phyloP scores from a whole-genome alignment of 1,284 basidiomycete species.

The Moesziomyces parantarcticus region DNA sequence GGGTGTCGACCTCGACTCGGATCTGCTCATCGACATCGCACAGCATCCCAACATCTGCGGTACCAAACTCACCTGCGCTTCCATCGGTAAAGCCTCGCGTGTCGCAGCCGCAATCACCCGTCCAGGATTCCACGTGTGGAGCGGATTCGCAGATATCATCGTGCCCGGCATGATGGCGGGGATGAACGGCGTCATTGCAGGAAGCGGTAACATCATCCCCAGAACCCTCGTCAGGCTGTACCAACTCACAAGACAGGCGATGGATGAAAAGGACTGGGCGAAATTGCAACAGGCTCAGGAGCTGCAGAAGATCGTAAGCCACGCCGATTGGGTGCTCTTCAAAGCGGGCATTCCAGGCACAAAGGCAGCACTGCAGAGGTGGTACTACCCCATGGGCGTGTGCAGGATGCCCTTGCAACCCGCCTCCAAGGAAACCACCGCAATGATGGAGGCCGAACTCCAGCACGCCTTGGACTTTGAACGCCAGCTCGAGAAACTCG shows the following conservation, averaged over 20 bases:
- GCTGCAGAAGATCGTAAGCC: conserved; percentile 81
- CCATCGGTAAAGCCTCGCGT: conserved; percentile 87
- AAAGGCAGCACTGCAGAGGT: conserved; percentile 79
- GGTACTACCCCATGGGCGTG: conserved; percentile 79
- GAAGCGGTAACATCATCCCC: conserved; percentile 68
- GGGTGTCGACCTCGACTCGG: conserved; percentile 86
- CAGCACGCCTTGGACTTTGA: conserved; percentile 77
- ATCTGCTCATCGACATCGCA: conserved; percentile 83
- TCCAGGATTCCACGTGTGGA: conserved; percentile 41
- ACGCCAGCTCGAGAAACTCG: conserved; percentile 71
- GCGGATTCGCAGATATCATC: conserved; percentile 46
- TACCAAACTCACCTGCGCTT: conserved; percentile 85
- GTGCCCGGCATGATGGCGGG: conserved; percentile 46
- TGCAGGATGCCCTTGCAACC: conserved; percentile 80
- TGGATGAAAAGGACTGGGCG: conserved; percentile 15
- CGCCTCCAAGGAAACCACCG: conserved; percentile 71
- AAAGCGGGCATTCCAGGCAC: conserved; percentile 83
- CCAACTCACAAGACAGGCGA: conserved; percentile 72
- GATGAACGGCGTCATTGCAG: conserved; percentile 50
- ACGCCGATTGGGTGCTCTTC: conserved; percentile 82
- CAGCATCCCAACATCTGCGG: conserved; percentile 86
- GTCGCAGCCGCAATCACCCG: conserved; percentile 76
- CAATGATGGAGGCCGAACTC: conserved; percentile 77
- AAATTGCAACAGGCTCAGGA: conserved; percentile 77
- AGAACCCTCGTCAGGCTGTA: conserved; percentile 76